Conservation (phyloP, 257 asterid genomes). For the Przewalskia tangutica region DNA sequence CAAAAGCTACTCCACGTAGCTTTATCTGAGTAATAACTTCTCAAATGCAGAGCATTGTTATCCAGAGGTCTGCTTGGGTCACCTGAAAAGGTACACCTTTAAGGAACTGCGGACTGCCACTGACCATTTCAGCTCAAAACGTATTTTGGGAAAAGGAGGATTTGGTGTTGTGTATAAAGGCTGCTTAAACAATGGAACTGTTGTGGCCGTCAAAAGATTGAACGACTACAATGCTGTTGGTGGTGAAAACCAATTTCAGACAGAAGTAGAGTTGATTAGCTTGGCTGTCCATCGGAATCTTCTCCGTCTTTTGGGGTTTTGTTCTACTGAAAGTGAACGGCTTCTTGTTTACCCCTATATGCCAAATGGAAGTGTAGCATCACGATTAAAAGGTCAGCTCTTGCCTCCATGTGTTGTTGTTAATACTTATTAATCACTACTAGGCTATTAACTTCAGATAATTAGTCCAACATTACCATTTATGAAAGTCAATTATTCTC, state of each 20-base stretch:
- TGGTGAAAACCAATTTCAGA: constrained; percentile 91
- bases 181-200: constrained; percentile 55
- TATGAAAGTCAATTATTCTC: not conserved
- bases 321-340: constrained; percentile 78
- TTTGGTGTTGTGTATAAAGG: constrained; percentile 87
- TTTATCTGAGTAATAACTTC: not conserved
- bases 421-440: not conserved
- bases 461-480: not conserved
- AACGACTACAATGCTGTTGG: constrained; percentile 77
- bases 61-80: constrained; percentile 90
- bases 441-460: not conserved
- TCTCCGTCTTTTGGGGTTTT: constrained; percentile 83
- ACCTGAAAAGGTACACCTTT: constrained; percentile 61
- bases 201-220: constrained; percentile 87
- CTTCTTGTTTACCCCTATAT: constrained; percentile 81
- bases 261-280: constrained; percentile 87
- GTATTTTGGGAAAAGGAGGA: constrained; percentile 87
- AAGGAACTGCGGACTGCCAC: constrained; percentile 90
- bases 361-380: constrained; percentile 87
- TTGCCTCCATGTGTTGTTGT: not conserved
- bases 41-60: constrained; percentile 65
- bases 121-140: constrained; percentile 66
- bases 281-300: constrained; percentile 89
- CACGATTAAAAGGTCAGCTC: constrained; percentile 62
- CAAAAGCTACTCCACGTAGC: not conserved